Conservation (phyloP, 2,329 filamentous ascomycete species). For the Drechslerella coelobrocha region DNA sequence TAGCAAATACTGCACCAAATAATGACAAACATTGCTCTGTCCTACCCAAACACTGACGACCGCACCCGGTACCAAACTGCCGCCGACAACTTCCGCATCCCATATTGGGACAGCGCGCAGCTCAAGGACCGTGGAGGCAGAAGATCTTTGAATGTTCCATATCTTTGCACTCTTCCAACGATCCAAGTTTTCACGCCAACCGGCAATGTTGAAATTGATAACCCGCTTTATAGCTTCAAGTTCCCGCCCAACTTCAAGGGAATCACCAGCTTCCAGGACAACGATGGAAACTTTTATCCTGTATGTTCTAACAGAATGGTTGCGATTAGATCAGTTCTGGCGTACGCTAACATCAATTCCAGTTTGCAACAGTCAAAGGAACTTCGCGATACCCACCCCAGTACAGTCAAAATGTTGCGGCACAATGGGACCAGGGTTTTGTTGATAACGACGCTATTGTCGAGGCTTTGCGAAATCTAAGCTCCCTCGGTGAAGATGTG, state of each 20-base stretch:
- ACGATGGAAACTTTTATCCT: slow-evolving; percentile 55
- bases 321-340: not conserved
- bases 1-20: slow-evolving; percentile 64
- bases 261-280: slow-evolving; percentile 58
- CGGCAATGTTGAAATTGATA: slow-evolving; percentile 59
- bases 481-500: slow-evolving; percentile 44
- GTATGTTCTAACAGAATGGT: slow-evolving; percentile 54
- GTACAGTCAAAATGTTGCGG: slow-evolving; percentile 52
- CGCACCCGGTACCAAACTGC: slow-evolving; percentile 33
- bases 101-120: slow-evolving; percentile 46
- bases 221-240: slow-evolving; percentile 64
- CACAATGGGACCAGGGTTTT: slow-evolving; percentile 58
- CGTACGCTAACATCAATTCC: slow-evolving; percentile 56
- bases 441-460: slow-evolving; percentile 58
- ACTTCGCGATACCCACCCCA: slow-evolving; percentile 49
- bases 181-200: slow-evolving; percentile 55
- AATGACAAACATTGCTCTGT: slow-evolving; percentile 61
- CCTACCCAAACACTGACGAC: slow-evolving; percentile 51
- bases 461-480: slow-evolving; percentile 37
- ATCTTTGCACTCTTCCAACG: slow-evolving; percentile 48
- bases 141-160: slow-evolving; percentile 60
- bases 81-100: slow-evolving; percentile 30
- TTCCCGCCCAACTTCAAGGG: slow-evolving; percentile 58
- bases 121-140: slow-evolving; percentile 52
- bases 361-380: slow-evolving; percentile 46